Evolutionary conservation across 805 yeast genomes (phyloP).

Genomic region (Candida sakaeoensis): DNA sequence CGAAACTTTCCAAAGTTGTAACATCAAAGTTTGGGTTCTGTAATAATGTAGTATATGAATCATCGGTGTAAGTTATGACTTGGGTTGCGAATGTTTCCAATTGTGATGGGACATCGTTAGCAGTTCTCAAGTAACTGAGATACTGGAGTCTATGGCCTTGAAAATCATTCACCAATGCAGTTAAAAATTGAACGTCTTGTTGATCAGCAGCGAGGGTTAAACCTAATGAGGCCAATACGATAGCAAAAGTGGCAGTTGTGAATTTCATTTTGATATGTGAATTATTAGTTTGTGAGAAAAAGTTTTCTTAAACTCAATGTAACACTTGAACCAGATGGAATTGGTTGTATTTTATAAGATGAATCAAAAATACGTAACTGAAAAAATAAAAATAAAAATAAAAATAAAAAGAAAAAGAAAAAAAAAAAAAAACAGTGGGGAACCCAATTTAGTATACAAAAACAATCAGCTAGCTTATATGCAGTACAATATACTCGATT

Average conservation of each 20-base stretch:
- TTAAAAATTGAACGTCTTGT: slow-evolving; percentile 27
- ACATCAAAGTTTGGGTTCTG: slow-evolving; percentile 22
- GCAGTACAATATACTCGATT: slow-evolving; percentile 7
- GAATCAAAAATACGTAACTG: background rate
- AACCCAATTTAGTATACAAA: background rate
- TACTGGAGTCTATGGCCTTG: slow-evolving; percentile 23
- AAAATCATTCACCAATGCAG: slow-evolving; percentile 35
- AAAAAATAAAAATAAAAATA: background rate
- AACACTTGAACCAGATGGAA: too few relatives aligned
- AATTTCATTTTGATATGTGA: slow-evolving; percentile 18
- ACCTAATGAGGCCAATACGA: slow-evolving; percentile 12
- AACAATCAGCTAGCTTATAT: background rate
- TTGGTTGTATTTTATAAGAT: too few relatives aligned
- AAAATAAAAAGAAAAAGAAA: background rate
- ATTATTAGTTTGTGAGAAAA: too few relatives aligned
- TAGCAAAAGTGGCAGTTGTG: slow-evolving; percentile 8
- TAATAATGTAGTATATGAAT: slow-evolving; percentile 35
- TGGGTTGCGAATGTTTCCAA: slow-evolving; percentile 25
- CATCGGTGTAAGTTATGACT: slow-evolving; percentile 31
- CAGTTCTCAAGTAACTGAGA: slow-evolving; percentile 24
- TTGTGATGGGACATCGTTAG: slow-evolving; percentile 22
- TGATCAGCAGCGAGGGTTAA: slow-evolving; percentile 19
- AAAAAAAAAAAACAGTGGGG: background rate
- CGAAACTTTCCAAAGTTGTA: slow-evolving; percentile 24
- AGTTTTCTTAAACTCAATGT: too few relatives aligned